A percentile compares a stretch with the other conserved stretches of the same genome.
phyloP scores from a whole-genome alignment of 192 early-diverging fungal species.

The Podochytrium sp. region DNA sequence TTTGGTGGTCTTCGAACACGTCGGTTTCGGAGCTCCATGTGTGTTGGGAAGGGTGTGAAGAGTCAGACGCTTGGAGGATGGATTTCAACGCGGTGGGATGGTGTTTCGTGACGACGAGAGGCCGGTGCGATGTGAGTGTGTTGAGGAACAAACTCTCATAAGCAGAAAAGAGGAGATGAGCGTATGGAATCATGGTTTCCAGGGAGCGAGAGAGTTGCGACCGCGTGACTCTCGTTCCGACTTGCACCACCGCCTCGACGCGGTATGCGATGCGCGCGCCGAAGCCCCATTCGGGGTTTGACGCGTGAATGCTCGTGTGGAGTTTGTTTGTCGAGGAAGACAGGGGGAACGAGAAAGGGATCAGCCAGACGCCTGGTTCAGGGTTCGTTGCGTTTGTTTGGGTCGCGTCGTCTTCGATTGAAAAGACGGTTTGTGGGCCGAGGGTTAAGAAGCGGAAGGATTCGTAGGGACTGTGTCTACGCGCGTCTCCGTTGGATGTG shows the following conservation, averaged over 20 bases:
- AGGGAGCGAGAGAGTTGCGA: not conserved
- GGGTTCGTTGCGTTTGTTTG: not conserved
- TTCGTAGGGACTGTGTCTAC: slow-evolving; percentile 34
- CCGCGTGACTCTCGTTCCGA: not conserved
- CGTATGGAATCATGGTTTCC: not conserved
- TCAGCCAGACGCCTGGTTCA: not conserved
- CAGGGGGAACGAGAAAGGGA: slow-evolving; percentile 25
- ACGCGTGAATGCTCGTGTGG: slow-evolving; percentile 24
- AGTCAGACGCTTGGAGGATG: not conserved
- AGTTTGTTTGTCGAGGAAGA: slow-evolving; percentile 1
- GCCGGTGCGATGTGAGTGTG: not conserved
- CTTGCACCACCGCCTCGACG: slow-evolving; percentile 2
- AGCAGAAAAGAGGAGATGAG: not conserved
- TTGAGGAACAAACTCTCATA: slow-evolving; percentile 4
- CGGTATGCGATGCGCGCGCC: slow-evolving; percentile 31
- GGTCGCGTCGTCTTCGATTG: not conserved
- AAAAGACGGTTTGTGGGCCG: slow-evolving; percentile 24
- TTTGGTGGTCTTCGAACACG: not conserved
- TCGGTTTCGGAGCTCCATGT: slow-evolving; percentile 32
- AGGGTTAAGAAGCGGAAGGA: slow-evolving; percentile 20
- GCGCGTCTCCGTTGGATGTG: slow-evolving; percentile 34
- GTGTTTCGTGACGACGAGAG: slow-evolving; percentile 15
- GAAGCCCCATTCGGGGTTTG: slow-evolving; percentile 40
- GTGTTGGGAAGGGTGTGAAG: too few species aligned
- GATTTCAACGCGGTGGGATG: slow-evolving; percentile 5